Conservation (phyloP, 257 asterid species). For the Mentha longifolia region DNA sequence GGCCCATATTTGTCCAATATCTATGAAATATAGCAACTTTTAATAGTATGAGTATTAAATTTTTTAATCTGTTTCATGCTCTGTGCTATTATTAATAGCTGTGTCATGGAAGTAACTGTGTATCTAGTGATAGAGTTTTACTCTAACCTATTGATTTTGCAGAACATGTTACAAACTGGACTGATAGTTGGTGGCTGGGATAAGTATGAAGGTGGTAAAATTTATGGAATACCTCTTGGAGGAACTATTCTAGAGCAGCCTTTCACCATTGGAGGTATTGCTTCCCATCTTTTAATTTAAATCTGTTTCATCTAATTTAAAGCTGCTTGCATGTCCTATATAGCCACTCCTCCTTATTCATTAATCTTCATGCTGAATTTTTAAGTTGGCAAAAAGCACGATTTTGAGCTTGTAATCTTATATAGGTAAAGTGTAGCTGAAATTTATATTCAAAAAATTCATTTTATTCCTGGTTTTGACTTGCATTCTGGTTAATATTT, state of each 20-base stretch:
- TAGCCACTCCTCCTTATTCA: conserved; percentile 15
- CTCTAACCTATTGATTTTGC: conserved; percentile 32
- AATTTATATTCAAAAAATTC: neutral
- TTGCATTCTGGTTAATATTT: conserved; percentile 3
- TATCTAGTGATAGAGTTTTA: neutral
- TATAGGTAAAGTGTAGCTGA: neutral
- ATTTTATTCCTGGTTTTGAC: conserved; percentile 9
- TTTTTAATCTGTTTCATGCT: neutral
- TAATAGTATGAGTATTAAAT: too few relatives aligned
- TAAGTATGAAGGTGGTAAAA: conserved; percentile 95
- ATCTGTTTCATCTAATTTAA: neutral
- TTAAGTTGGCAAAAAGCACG: conserved; percentile 8
- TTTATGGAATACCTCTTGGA: conserved; percentile 91
- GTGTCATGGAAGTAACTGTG: conserved; percentile 29
- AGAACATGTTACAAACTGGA: conserved; percentile 96
- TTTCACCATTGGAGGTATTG: conserved; percentile 90
- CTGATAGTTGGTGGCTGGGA: conserved; percentile 99
- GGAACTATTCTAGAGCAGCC: conserved; percentile 93
- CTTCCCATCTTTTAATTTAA: neutral
- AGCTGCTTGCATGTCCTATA: conserved; percentile 2
- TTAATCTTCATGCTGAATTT: neutral
- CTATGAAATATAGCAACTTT: neutral
- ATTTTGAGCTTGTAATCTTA: conserved; percentile 12
- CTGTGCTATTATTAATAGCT: conserved; percentile 18
- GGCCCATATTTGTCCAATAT: neutral